These are phyloP conservation scores for Lichtheimia corymbifera DNA, from an alignment of 371 early-diverging fungal genomes.

Conservation along the genomic window DNA sequence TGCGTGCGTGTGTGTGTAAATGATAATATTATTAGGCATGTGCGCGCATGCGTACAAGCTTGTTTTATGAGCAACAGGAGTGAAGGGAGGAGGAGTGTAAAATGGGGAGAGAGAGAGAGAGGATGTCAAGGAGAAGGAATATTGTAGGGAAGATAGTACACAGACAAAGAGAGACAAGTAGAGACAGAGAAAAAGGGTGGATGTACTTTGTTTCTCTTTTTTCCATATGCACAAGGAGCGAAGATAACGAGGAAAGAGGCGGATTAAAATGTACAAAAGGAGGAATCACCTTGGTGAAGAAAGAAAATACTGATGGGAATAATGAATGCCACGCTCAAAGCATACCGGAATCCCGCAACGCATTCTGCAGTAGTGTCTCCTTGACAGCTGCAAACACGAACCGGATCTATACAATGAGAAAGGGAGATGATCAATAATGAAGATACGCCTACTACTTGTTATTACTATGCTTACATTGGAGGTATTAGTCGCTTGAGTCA, in stretches of 20 bases:
- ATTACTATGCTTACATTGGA: constrained; percentile 52
- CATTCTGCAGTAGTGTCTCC: constrained; percentile 72
- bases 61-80: no score
- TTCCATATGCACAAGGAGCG: constrained; percentile 1
- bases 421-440: neutral
- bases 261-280: neutral
- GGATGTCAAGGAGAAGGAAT: neutral
- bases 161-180: no score
- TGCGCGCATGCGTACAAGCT: no score
- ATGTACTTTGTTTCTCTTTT: neutral
- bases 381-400: constrained; percentile 77
- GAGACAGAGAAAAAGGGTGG: no score
- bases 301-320: no score
- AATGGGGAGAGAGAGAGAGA: neutral
- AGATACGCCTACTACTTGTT: neutral
- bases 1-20: no score
- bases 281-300: neutral
- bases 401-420: constrained; percentile 37
- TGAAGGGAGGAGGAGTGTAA: neutral
- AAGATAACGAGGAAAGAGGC: neutral
- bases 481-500: constrained; percentile 77
- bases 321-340: constrained; percentile 29
- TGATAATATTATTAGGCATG: no score
- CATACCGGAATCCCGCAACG: constrained; percentile 66
- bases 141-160: neutral